These are phyloP conservation scores for Claviceps citrina DNA, from an alignment of 2,329 filamentous ascomycete species.

Conservation along the genomic window DNA sequence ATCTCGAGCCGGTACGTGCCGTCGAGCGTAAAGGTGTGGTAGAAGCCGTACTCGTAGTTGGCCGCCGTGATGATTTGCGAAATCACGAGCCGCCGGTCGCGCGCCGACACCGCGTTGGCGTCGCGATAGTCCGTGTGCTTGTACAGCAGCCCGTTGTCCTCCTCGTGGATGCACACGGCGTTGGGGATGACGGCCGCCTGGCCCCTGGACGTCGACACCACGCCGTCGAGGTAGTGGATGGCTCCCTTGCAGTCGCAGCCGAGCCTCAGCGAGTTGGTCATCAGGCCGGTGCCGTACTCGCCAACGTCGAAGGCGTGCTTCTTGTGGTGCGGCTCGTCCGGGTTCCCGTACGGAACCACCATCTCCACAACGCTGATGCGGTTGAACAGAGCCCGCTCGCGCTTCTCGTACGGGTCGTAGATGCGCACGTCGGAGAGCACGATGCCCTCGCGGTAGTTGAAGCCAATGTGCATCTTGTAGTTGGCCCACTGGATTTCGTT, in stretches of 20 bases:
- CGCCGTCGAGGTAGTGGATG: slow-evolving; percentile 30
- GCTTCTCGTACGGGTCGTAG: slow-evolving; percentile 30
- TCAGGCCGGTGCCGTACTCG: slow-evolving; percentile 48
- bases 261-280: slow-evolving; percentile 49
- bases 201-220: slow-evolving; percentile 26
- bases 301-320: slow-evolving; percentile 59
- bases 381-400: slow-evolving; percentile 46
- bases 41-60: slow-evolving; percentile 45
- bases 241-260: slow-evolving; percentile 49
- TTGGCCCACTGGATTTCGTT: slow-evolving; percentile 43
- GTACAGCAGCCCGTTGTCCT: slow-evolving; percentile 42
- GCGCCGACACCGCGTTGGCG: slow-evolving; percentile 39
- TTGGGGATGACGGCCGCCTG: slow-evolving; percentile 51
- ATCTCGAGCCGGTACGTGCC: slow-evolving; percentile 50
- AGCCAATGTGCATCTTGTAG: slow-evolving; percentile 56
- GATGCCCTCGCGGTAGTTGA: slow-evolving; percentile 56
- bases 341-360: slow-evolving; percentile 54
- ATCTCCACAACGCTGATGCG: slow-evolving; percentile 55
- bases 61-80: slow-evolving; percentile 50
- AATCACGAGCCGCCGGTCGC: slow-evolving; percentile 43
- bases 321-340: slow-evolving; percentile 44
- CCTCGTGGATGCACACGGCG: slow-evolving; percentile 22
- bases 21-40: slow-evolving; percentile 28
- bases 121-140: slow-evolving; percentile 51
- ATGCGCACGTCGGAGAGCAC: slow-evolving; percentile 56